Base-by-base conservation (phyloP, 148 eudicot species). In the Diospyros lotus region DNA sequence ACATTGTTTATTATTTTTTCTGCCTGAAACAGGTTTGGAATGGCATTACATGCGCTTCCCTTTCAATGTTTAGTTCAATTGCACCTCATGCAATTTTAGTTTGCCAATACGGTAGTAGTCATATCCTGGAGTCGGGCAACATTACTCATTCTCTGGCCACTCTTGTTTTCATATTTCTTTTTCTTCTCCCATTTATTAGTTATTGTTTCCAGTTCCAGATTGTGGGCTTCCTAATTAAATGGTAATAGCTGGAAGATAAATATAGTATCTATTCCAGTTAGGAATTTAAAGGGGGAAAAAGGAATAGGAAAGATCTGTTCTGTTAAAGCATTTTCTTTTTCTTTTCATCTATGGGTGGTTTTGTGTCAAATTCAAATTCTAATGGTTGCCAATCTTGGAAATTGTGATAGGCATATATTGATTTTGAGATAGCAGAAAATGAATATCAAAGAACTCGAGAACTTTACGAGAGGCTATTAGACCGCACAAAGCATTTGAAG, bases 401-500 rank as follows among this genome's bases (percentile, higher is more conserved):
- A 71, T 79, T 61, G 12, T 74, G 48, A 82, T 87, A 94, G 98
- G 96, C 94, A 61, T 92, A 94, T 72, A 90, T 92, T 58, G 98
- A 94, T 80, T 94, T 94, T 78, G 98, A 94, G 82, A 89, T 94
- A 67, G 85, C 87, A 58, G 94, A 90, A 76, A 76, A 77, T 43
- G 98, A 92, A 62, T 90, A 79, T 79, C 94, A 92, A 68, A 87
- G 90, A 84, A 90, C 98, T 4, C 89, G 97, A 78, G 91, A 85
- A 41, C 86, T 94, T 50, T 94, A 94, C 84, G 96, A 92, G 82
- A 92, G 98, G 75, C 94, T 94, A 69, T 83, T 94, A 52, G 89
- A 94, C 72, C 88, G 97, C 43, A 94, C 98, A 7, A 92, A 94
- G 72, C 97, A 94, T 78, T 74, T 94, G 76, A 94, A 94, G 84